Conservation (phyloP, 2,329 filamentous ascomycete genomes). For the Leptosphaerulina australis region DNA sequence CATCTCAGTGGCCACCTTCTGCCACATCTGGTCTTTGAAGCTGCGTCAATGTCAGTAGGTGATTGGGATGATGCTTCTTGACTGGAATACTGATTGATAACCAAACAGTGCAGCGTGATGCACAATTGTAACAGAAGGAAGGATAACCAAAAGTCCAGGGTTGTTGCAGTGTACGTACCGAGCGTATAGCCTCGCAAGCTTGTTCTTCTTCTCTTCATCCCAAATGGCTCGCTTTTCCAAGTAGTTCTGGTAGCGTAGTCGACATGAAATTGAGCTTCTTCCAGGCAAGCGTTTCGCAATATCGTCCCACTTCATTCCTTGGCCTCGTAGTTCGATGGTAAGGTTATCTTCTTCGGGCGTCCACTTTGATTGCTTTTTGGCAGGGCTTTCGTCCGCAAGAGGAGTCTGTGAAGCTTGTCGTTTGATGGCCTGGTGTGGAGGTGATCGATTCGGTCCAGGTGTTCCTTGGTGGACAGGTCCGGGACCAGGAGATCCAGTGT, state of each 20-base stretch:
- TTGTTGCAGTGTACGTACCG: constrained; percentile 63
- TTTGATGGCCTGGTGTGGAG: constrained; percentile 44
- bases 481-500: constrained; percentile 50
- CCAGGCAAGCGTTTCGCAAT: constrained; percentile 91
- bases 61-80: background rate
- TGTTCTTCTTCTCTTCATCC: constrained; percentile 98
- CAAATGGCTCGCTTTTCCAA: constrained; percentile 90
- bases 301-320: constrained; percentile 98
- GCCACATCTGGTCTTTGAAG: constrained; percentile 98
- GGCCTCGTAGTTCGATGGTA: constrained; percentile 88
- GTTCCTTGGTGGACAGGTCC: constrained; percentile 29
- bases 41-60: constrained; percentile 56
- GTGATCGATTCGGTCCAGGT: constrained; percentile 40
- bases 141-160: background rate
- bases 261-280: constrained; percentile 90
- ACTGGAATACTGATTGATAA: too few relatives aligned
- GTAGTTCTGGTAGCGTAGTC: constrained; percentile 96
- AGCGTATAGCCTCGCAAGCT: constrained; percentile 91
- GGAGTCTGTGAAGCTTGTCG: constrained; percentile 48
- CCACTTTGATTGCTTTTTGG: constrained; percentile 85
- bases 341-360: constrained; percentile 89
- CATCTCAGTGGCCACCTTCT: constrained; percentile 93
- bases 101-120: background rate
- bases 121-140: background rate
- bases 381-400: constrained; percentile 44